Evolutionary conservation across 352 stramenopile species (phyloP), one percentile per base, ranked within the genome.

Genomic region (Elongisporangium prolatum): DNA sequence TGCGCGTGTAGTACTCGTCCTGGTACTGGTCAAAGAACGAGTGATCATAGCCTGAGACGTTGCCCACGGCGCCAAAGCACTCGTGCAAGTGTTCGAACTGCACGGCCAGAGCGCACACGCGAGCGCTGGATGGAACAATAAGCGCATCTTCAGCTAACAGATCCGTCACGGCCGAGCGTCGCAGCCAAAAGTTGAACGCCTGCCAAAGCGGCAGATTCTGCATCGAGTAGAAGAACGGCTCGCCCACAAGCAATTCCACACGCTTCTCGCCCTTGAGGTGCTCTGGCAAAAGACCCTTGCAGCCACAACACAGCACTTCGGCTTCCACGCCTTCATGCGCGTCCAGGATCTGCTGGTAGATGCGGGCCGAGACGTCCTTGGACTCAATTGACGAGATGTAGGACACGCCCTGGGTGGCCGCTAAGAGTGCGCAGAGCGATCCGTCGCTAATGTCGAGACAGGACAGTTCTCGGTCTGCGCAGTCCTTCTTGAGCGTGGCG

Each of bases 221-320:
- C 84, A 93, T 93, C 52, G 81, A 80, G 64, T 93, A 93, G 75
- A 90, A 93, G 56, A 93, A 93, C 1, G 80, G 77, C 54, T 93
- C 84, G 3, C 74, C 80, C 11, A 91, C 69, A 1, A 93, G 68
- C 50, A 93, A 53, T 56, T 91, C 75, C 6, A 78, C 75, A 4
- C 63, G 65, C 2, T 71, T 60, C 57, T 84, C 70, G 38, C 66
- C 67, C 52, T 85, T 70, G 10, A 93, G 55, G 50, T 93, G 80
- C 22, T 84, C 84, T 1, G 57, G 63, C 1, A 84, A 57, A 38
- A 93, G 54, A 0, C 78, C 80, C 56, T 93, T 91, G 44, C 80
- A 83, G 7, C 84, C 84, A 18, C 75, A 85, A 56, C 74, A 81
- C 11, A 91, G 65, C n/a, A 90, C 74, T 21, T 86, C 65, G 0